Conservation (phyloP, 345 rosid species). For the Eutrema japonicum region DNA sequence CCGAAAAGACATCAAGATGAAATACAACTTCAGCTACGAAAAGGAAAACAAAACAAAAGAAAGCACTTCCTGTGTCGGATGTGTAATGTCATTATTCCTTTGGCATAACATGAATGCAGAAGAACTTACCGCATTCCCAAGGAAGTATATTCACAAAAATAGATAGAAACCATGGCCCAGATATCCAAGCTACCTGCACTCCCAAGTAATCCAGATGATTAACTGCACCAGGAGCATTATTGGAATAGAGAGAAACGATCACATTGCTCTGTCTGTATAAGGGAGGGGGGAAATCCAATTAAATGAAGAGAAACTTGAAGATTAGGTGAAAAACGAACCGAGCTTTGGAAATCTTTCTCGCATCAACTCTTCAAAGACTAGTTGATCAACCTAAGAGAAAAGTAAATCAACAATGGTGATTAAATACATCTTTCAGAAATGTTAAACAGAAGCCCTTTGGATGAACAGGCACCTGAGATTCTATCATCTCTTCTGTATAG, state of each 20-base stretch:
- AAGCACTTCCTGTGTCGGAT: not conserved
- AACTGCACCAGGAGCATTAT: conserved; percentile 80
- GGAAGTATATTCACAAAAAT: conserved; percentile 95
- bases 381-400: conserved; percentile 86
- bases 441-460: conserved; percentile 18
- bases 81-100: not conserved
- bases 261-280: conserved; percentile 40
- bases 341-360: conserved; percentile 93
- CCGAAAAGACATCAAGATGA: conserved; percentile 3
- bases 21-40: conserved; percentile 3
- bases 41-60: not conserved
- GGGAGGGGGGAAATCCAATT: not conserved
- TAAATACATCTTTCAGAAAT: not conserved
- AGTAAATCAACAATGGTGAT: not conserved
- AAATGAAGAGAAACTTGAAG: conserved; percentile 11
- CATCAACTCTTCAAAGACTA: conserved; percentile 92
- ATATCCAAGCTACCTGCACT: conserved; percentile 98
- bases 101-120: conserved; percentile 16
- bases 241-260: conserved; percentile 52
- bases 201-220: conserved; percentile 99
- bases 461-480: conserved; percentile 73
- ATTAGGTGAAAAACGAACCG: conserved; percentile 64
- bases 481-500: conserved; percentile 92
- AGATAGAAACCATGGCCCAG: conserved; percentile 97
- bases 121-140: conserved; percentile 92